Percentiles rank a stretch among this genome's conserved stretches.
phyloP scores from a whole-genome alignment of 108 stramenopile genomes.

The Schizochytrium sp. region DNA sequence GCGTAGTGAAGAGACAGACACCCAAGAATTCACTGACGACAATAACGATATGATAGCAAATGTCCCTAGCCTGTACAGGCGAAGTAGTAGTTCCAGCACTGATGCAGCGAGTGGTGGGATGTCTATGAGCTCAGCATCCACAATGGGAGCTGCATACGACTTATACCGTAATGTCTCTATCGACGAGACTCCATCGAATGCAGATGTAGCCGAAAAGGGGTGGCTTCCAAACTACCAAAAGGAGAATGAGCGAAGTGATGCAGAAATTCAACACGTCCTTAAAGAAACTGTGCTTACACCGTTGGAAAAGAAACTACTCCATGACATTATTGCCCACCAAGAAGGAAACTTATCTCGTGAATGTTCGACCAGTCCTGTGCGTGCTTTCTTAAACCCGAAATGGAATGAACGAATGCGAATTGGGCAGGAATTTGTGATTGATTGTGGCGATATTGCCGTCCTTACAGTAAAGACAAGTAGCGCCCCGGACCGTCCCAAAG shows the following conservation, averaged over 20 bases:
- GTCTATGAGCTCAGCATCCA: too few species aligned
- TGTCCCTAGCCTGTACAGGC: too few species aligned
- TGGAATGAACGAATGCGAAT: constrained; percentile 19
- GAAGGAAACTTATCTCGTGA: neutral
- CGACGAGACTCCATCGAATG: neutral
- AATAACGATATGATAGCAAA: too few species aligned
- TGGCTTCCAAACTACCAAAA: neutral
- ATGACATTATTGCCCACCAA: neutral
- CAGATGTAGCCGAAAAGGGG: neutral
- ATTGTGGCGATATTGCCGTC: neutral
- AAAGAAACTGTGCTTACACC: neutral
- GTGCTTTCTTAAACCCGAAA: constrained; percentile 29
- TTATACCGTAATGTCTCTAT: neutral
- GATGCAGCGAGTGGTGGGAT: too few species aligned
- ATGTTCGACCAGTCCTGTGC: neutral
- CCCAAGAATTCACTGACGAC: too few species aligned
- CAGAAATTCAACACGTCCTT: neutral
- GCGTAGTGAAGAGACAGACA: too few species aligned
- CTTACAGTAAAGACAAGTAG: neutral
- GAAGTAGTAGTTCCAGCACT: too few species aligned
- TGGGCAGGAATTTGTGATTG: neutral
- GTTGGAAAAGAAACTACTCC: constrained; percentile 50
- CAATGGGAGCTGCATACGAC: neutral
- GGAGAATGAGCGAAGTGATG: neutral
- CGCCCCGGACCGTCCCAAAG: neutral